These are phyloP conservation scores for Elasticomyces elasticus DNA, from an alignment of 495 filamentous ascomycete genomes.

Conservation along the genomic window DNA sequence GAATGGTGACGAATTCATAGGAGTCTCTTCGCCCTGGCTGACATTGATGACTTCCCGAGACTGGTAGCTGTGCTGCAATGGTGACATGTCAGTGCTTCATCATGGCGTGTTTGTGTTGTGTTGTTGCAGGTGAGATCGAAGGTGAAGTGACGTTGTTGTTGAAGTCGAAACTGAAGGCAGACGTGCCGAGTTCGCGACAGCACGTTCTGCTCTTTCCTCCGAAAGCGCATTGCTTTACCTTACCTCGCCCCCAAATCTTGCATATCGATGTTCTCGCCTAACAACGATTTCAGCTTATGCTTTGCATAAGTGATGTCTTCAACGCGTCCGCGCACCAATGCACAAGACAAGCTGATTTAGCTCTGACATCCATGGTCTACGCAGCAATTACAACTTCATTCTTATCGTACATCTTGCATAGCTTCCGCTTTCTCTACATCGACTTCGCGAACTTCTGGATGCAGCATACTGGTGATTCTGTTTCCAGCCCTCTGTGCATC, in stretches of 20 bases:
- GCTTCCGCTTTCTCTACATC: background rate
- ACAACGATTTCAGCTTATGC: no score
- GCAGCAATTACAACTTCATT: no score
- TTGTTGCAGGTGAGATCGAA: no score
- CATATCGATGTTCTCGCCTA: no score
- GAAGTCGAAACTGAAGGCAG: constrained; percentile 4
- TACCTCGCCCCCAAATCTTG: no score
- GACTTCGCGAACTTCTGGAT: background rate
- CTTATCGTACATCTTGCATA: background rate
- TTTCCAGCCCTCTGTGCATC: background rate
- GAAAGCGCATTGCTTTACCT: no score
- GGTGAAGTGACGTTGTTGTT: background rate
- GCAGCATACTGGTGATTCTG: background rate
- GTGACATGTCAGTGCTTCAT: background rate
- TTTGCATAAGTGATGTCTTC: no score
- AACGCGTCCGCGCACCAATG: no score
- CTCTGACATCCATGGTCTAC: no score
- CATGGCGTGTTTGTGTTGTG: background rate
- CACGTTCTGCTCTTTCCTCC: no score
- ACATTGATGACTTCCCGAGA: constrained; percentile 3
- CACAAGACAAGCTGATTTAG: no score
- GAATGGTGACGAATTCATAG: background rate
- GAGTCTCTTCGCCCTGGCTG: constrained; percentile 5
- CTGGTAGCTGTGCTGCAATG: background rate
- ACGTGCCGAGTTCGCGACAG: no score